Percentiles rank a stretch among this genome's conserved stretches.
phyloP scores from a whole-genome alignment of 371 early-diverging fungal species.

The Paramicrosporidium saccamoebae region DNA sequence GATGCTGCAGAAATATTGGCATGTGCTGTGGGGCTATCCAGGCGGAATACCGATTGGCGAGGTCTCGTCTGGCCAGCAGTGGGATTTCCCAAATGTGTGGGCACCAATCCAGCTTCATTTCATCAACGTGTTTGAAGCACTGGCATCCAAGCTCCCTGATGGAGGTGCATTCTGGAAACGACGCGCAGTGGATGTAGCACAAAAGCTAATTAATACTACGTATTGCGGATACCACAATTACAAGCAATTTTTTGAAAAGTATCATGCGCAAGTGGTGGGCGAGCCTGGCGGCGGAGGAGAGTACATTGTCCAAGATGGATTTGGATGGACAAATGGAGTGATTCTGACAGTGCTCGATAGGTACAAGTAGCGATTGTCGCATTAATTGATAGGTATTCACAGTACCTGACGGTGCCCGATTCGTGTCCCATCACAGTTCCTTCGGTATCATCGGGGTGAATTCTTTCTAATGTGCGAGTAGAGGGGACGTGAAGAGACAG shows the following conservation, averaged over 20 bases:
- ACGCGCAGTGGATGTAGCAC: conserved; percentile 15
- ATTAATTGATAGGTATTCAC: no score
- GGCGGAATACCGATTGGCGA: conserved; percentile 31
- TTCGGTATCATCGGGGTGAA: no score
- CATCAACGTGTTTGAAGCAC: not conserved
- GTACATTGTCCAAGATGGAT: conserved; percentile 46
- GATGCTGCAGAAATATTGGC: conserved; percentile 2
- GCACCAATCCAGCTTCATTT: conserved; percentile 14
- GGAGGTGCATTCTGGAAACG: no score
- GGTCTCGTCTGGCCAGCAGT: conserved; percentile 24
- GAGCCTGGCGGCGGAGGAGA: conserved; percentile 39
- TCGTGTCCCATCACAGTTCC: no score
- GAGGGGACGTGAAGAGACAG: no score
- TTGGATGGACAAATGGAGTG: conserved; percentile 80
- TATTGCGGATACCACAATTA: conserved; percentile 11
- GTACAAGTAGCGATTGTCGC: no score
- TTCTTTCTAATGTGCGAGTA: no score
- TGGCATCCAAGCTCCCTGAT: conserved; percentile 8
- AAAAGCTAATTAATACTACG: conserved; percentile 17
- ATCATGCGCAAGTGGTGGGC: conserved; percentile 17
- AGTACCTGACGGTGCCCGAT: no score
- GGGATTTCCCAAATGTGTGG: conserved; percentile 71
- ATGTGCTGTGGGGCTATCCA: conserved; percentile 4
- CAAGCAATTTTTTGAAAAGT: conserved; percentile 43
- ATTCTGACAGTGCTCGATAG: conserved; percentile 19